phyloP scores from a whole-genome alignment of 2,329 filamentous ascomycete species.

The Ascochyta viciae-villosae region DNA sequence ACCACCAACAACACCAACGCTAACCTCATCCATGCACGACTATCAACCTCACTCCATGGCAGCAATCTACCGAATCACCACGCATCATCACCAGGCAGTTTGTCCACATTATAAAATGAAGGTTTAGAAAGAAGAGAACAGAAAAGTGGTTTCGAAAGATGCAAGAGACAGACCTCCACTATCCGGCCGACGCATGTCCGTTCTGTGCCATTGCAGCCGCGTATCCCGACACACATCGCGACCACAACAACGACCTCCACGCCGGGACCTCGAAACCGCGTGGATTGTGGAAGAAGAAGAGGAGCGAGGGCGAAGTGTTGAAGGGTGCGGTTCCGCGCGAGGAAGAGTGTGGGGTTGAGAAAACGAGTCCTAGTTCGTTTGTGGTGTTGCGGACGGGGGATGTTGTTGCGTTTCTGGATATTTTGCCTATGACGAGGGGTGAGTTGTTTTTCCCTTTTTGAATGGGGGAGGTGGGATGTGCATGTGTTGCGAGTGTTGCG shows the following conservation, averaged over 20 bases:
- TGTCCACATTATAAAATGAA: background rate
- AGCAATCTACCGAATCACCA: background rate
- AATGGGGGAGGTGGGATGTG: background rate
- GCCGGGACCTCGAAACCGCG: too few species aligned
- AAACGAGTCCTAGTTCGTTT: slow-evolving; percentile 53
- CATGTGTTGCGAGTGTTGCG: too few species aligned
- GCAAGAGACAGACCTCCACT: slow-evolving; percentile 46
- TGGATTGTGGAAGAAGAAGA: slow-evolving; percentile 11
- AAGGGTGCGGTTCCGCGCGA: slow-evolving; percentile 34
- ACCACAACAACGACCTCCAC: too few species aligned
- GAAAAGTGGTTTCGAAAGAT: slow-evolving; percentile 16
- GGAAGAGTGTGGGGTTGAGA: slow-evolving; percentile 32
- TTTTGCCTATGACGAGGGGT: slow-evolving; percentile 82
- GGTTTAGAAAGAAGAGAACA: background rate
- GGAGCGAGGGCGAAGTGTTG: slow-evolving; percentile 22
- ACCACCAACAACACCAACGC: background rate
- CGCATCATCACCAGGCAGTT: background rate
- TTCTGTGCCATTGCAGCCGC: slow-evolving; percentile 65
- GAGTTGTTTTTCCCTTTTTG: slow-evolving; percentile 12
- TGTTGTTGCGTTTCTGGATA: slow-evolving; percentile 90
- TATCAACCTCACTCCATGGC: slow-evolving; percentile 5
- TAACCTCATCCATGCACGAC: slow-evolving; percentile 13
- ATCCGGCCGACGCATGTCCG: slow-evolving; percentile 57
- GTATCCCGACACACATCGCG: slow-evolving; percentile 47
- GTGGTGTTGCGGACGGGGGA: slow-evolving; percentile 79